Evolutionary conservation across 2,329 filamentous ascomycete species (phyloP).

Genomic region (Colletotrichum agaves): DNA sequence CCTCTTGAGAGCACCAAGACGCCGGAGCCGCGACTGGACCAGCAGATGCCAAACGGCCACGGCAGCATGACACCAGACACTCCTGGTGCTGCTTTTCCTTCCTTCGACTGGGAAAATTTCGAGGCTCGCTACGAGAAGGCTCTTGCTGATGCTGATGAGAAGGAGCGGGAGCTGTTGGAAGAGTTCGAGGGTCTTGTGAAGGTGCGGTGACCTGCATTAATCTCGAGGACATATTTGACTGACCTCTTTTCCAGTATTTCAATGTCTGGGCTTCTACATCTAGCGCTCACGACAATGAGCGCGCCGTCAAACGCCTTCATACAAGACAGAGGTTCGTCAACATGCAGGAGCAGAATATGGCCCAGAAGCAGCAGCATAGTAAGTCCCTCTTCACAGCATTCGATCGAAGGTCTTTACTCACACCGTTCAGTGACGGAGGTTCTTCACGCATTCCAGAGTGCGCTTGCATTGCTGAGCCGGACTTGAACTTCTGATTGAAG

Average conservation of each 20-base stretch:
- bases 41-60: slow-evolving; percentile 46
- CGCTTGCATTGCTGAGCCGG: slow-evolving; percentile 63
- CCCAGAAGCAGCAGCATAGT: slow-evolving; percentile 85
- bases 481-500: not conserved
- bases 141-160: slow-evolving; percentile 69
- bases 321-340: slow-evolving; percentile 83
- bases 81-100: slow-evolving; percentile 60
- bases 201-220: slow-evolving; percentile 50
- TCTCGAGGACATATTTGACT: slow-evolving; percentile 1
- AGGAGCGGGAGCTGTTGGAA: slow-evolving; percentile 73
- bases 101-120: slow-evolving; percentile 83
- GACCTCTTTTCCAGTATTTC: slow-evolving; percentile 71
- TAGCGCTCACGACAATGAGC: slow-evolving; percentile 76
- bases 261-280: slow-evolving; percentile 81
- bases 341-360: slow-evolving; percentile 76
- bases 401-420: slow-evolving; percentile 35
- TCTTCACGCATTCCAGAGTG: slow-evolving; percentile 71
- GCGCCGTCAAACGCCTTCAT: slow-evolving; percentile 81
- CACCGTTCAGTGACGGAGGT: slow-evolving; percentile 61
- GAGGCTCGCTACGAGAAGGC: slow-evolving; percentile 74
- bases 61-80: slow-evolving; percentile 56
- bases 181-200: slow-evolving; percentile 76
- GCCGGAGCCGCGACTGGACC: slow-evolving; percentile 51
- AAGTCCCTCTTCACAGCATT: slow-evolving; percentile 50
- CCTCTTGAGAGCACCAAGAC: slow-evolving; percentile 44